These are phyloP conservation scores for Eucalyptus cloeziana DNA, from an alignment of 345 rosid species.

Conservation along the genomic window DNA sequence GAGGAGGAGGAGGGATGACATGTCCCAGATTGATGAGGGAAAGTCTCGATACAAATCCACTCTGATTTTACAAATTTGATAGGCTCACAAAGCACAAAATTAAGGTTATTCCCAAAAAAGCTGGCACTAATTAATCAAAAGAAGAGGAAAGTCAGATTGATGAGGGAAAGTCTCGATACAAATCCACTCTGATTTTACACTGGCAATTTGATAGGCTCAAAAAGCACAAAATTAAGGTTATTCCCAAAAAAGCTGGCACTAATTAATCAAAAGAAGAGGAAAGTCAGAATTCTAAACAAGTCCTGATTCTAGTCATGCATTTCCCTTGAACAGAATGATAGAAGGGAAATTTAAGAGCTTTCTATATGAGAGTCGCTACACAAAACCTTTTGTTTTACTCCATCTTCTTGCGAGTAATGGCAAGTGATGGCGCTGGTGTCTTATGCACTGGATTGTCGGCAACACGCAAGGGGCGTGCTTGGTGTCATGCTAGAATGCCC, in stretches of 20 bases:
- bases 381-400: no score
- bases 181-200: conserved; percentile 91
- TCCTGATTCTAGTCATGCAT: background rate
- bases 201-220: conserved; percentile 70
- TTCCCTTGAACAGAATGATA: background rate
- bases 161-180: conserved; percentile 77
- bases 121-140: no score
- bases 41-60: no score
- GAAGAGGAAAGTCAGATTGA: no score
- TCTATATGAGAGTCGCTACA: no score
- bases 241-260: background rate
- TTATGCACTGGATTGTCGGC: conserved; percentile 47
- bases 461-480: conserved; percentile 7
- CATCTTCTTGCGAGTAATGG: no score
- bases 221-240: background rate
- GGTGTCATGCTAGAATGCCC: conserved; percentile 82
- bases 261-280: background rate
- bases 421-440: background rate
- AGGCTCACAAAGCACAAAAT: no score
- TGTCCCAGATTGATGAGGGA: conserved; percentile 89
- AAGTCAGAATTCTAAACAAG: background rate
- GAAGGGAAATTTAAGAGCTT: background rate
- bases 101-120: no score
- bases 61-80: no score
- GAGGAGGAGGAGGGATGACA: conserved; percentile 19